phyloP scores from a whole-genome alignment of 768 basidiomycete genomes.

The Amanita subjunquillea region DNA sequence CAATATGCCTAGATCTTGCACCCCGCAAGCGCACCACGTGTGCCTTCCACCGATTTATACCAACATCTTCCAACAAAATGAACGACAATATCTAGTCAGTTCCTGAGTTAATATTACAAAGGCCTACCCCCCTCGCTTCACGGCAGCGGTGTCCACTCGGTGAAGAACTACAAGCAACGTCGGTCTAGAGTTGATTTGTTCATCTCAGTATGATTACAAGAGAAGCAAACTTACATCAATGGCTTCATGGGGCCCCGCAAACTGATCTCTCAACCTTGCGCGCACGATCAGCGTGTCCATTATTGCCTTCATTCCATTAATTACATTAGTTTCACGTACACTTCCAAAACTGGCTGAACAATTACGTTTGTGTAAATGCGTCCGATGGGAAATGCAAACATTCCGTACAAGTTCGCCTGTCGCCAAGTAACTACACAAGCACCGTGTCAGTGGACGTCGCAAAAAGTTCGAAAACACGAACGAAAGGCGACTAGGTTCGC shows the following conservation, averaged over 20 bases:
- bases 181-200: neutral
- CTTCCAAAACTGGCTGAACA: neutral
- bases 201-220: neutral
- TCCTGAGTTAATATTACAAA: too few species aligned
- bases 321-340: neutral
- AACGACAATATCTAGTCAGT: too few species aligned
- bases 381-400: neutral
- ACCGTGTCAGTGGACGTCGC: neutral
- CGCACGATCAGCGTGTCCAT: constrained; percentile 6
- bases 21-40: too few species aligned
- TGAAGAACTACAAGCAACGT: neutral
- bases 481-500: neutral
- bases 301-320: neutral
- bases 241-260: neutral
- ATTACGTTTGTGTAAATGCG: constrained; percentile 1
- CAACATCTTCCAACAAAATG: too few species aligned
- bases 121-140: neutral
- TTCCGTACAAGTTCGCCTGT: neutral
- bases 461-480: neutral
- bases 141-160: neutral
- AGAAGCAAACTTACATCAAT: neutral
- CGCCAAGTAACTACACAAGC: neutral
- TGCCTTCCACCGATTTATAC: too few species aligned
- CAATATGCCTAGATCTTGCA: too few species aligned
- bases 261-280: neutral